Conservation (phyloP, 495 filamentous ascomycete genomes). For the Neurospora discreta region DNA sequence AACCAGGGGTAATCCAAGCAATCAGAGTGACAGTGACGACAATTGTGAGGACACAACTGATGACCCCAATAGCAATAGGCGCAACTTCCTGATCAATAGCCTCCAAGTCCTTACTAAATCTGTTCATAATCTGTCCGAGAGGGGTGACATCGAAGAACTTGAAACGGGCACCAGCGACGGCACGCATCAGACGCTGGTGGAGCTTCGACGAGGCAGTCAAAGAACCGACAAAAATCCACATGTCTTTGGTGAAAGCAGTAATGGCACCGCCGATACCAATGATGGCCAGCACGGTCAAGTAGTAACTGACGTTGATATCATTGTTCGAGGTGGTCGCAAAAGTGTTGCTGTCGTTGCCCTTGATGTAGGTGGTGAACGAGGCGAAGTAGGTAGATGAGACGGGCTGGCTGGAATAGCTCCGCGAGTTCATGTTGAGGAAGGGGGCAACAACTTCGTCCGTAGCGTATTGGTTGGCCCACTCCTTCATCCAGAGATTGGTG, state of each 20-base stretch:
- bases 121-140: conserved; percentile 93
- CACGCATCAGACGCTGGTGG: conserved; percentile 65
- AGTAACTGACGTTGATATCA: conserved; percentile 71
- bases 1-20: conserved; percentile 80
- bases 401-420: conserved; percentile 18
- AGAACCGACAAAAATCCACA: conserved; percentile 84
- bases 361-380: conserved; percentile 22
- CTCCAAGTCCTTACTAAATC: conserved; percentile 96
- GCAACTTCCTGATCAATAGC: conserved; percentile 93
- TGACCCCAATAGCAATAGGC: conserved; percentile 62
- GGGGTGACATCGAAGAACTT: conserved; percentile 98
- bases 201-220: conserved; percentile 79
- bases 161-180: conserved; percentile 81
- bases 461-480: conserved; percentile 61
- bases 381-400: conserved; percentile 26
- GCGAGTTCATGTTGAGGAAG: conserved; percentile 26
- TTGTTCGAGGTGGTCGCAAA: conserved; percentile 15
- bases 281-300: conserved; percentile 69
- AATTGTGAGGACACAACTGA: conserved; percentile 48
- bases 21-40: conserved; percentile 88
- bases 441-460: conserved; percentile 20
- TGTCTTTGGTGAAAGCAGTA: conserved; percentile 69
- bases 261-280: conserved; percentile 64
- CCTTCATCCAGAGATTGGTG: conserved; percentile 85
- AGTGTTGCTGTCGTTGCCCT: conserved; percentile 10